A percentile compares a stretch with the other conserved stretches of the same genome.
phyloP scores from a whole-genome alignment of 805 yeast species.

The Pichia nanzhaoensis region DNA sequence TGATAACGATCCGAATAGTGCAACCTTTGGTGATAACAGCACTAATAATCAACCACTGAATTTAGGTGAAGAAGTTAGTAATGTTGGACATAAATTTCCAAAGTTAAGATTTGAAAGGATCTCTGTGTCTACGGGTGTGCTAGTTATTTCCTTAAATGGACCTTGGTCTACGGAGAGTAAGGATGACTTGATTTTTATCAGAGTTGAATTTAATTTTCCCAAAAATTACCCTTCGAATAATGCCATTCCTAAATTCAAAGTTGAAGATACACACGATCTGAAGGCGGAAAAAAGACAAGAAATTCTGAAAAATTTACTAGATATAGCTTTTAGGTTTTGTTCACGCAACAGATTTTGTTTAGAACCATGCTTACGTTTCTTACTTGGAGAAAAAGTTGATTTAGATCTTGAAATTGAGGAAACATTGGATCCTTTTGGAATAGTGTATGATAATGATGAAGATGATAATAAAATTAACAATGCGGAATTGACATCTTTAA shows the following conservation, averaged over 20 bases:
- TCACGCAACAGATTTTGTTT: constrained; percentile 59
- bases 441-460: not conserved
- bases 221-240: constrained; percentile 56
- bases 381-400: constrained; percentile 74
- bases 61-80: constrained; percentile 86
- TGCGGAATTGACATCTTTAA: not conserved
- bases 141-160: constrained; percentile 74
- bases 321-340: constrained; percentile 52
- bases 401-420: constrained; percentile 31
- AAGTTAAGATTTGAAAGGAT: constrained; percentile 80
- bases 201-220: constrained; percentile 70
- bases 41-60: constrained; percentile 40
- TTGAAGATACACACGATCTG: constrained; percentile 78
- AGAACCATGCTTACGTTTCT: constrained; percentile 68
- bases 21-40: constrained; percentile 29
- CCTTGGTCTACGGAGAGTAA: constrained; percentile 53
- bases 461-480: not conserved
- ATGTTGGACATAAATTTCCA: constrained; percentile 84
- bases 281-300: constrained; percentile 41
- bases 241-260: constrained; percentile 44
- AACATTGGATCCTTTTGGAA: constrained; percentile 5
- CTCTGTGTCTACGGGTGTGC: constrained; percentile 77
- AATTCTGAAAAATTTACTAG: constrained; percentile 44
- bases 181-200: constrained; percentile 50
- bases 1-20: constrained; percentile 31